Base-by-base conservation (phyloP, 2,329 filamentous ascomycete species). In the Xylariaceae sp. region DNA sequence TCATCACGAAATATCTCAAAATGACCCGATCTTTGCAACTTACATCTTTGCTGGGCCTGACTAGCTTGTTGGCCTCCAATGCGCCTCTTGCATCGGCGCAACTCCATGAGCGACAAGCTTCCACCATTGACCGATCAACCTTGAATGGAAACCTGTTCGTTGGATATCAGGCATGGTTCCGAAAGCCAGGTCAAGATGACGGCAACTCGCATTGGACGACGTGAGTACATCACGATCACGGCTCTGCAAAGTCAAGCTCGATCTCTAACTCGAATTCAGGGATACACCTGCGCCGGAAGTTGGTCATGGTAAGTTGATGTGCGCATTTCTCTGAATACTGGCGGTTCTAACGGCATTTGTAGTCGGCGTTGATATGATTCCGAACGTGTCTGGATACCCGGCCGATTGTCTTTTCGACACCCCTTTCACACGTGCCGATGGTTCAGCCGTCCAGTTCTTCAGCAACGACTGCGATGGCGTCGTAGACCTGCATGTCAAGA, bases 131-230 rank as follows among this genome's bases (percentile, higher is more conserved):
- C 47, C 62, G 63, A 48, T 67, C 67, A 49, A 66, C 67, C 8
- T 53, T 69, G 18, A 64, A 68, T 50, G 66, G 66, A 3, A 66
- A 69, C 15, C 60, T 68, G 30, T 67, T 69, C 15, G 65, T 67
- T 13, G 67, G 67, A 23, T 69, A 68, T 39, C 66, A 68, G 55
- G 67, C 63, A 23, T 69, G 67, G 67, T 69, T 69, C 50, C 65
- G 67, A 34, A 69, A 67, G 37, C 67, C 67, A 4, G 8, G 52
- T 2, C 65, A 67, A 39, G 65, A 66, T 42, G 42, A 68, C 55
- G 65, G 65, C 8, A 69, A 68, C 49, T 68, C 65, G 15, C 67
- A 68, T 59, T 69, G 67, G 67, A 67, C 66, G 8, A 69, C 65
- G 67, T 68, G 48, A 60, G 63, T 44, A 45, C 15, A 30, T 5